A percentile compares a stretch with the other conserved stretches of the same genome.
phyloP scores from a whole-genome alignment of 768 basidiomycete species.

The Mycena floridula region DNA sequence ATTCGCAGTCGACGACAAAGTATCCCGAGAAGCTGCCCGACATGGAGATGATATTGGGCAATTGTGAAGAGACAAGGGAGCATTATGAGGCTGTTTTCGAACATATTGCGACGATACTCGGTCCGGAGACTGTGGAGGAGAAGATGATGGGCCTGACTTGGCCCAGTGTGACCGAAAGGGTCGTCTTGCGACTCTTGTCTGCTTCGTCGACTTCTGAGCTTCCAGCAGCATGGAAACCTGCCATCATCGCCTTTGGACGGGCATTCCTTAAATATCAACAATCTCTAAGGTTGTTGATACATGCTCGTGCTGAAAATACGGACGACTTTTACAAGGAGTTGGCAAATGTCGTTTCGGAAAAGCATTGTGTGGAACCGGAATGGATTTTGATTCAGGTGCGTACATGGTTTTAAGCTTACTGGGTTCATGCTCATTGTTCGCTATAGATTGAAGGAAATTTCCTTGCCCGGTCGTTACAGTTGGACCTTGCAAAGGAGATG shows the following conservation, averaged over 20 bases:
- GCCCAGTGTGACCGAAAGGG: too few species aligned
- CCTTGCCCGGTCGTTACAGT: neutral
- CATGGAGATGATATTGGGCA: too few species aligned
- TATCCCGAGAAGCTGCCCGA: too few species aligned
- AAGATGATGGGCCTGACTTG: too few species aligned
- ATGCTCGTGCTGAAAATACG: neutral
- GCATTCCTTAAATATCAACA: neutral
- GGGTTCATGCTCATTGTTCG: neutral
- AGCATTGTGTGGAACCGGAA: neutral
- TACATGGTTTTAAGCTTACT: neutral
- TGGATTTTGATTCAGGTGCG: neutral
- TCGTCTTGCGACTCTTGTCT: too few species aligned
- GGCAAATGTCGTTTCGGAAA: neutral
- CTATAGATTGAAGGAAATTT: neutral
- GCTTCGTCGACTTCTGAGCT: too few species aligned
- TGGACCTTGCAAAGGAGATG: slow-evolving; percentile 9
- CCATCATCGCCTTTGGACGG: neutral
- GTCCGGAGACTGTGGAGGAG: too few species aligned
- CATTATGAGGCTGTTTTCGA: too few species aligned
- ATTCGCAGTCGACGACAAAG: too few species aligned
- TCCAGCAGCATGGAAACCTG: slow-evolving; percentile 14
- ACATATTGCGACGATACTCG: too few species aligned
- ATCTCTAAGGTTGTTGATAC: neutral
- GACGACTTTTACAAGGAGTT: neutral
- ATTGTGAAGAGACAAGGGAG: too few species aligned